Evolutionary conservation across 164 flowering plant genomes (phyloP).

Genomic region (Saururus chinensis): DNA sequence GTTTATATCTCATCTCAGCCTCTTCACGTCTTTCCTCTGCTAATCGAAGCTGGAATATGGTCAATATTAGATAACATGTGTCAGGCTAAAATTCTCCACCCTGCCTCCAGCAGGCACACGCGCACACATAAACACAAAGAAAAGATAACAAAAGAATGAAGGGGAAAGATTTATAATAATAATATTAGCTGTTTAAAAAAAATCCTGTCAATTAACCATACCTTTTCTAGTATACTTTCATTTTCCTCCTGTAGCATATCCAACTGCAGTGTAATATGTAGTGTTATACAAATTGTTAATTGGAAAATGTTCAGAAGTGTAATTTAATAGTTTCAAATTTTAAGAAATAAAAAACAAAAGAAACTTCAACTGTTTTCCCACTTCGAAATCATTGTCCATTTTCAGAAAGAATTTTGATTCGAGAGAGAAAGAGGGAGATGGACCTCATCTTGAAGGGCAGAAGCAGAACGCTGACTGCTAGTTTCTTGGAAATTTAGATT

Average conservation of each 20-base stretch:
- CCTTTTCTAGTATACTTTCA: conserved; percentile 75
- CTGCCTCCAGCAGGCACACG: background rate
- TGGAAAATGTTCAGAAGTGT: background rate
- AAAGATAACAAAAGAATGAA: background rate
- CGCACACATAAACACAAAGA: background rate
- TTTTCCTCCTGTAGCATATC: conserved; percentile 93
- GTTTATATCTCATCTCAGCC: conserved; percentile 71
- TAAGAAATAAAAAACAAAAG: background rate
- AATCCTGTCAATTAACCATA: conserved; percentile 4
- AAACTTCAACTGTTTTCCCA: background rate
- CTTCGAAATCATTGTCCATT: no score
- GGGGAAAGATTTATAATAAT: background rate
- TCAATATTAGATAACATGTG: conserved; percentile 9
- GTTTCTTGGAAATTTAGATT: conserved; percentile 35
- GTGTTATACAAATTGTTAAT: background rate
- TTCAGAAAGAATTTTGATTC: background rate
- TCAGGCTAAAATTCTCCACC: conserved; percentile 12
- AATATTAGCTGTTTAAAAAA: background rate
- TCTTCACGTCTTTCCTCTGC: conserved; percentile 78
- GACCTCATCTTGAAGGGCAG: conserved; percentile 87
- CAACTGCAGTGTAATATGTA: conserved; percentile 42
- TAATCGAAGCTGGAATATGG: conserved; percentile 72
- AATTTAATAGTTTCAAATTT: no score
- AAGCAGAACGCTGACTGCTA: conserved; percentile 29
- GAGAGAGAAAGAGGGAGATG: conserved; percentile 1